Evolutionary conservation across 2,329 filamentous ascomycete species (phyloP), one percentile per base, ranked within the genome.

Genomic region (Fusarium coicis): DNA sequence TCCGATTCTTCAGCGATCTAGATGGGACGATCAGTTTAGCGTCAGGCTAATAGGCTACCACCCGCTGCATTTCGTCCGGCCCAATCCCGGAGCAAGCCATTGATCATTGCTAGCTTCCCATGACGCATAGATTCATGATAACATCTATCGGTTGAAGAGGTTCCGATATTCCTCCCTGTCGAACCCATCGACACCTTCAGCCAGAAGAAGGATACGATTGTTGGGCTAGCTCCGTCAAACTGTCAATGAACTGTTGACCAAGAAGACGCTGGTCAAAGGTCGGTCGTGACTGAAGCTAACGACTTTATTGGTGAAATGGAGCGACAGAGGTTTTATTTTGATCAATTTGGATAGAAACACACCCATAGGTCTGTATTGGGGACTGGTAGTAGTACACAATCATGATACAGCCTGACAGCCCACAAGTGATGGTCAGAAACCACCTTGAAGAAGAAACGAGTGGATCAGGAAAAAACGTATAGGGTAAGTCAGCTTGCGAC

Each of bases 251-350:
- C 9, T 44, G 16, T 40, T 37, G 28, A 50, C 43, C 37, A 44
- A 40, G 21, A n/a, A 28, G 3, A 37, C 10, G 18, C 43, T 63
- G 52, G 64, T 40, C 47, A 43, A 36, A 42, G 55, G 32, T 28
- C 28, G 7, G n/a, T 26, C 5, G 12, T 55, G 16, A 36, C 4
- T 32, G 32, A 19, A 36, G 26, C 28, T 63, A 43, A 63, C 56
- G 56, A 68, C 57, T 56, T 42, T n/a, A 56, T 68, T 68, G 44
- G 56, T 30, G 28, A 68, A 68, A 42, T 32, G 12, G 26, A 37
- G 40, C 64, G 28, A 68, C 44, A 52, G 19, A 18, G 9, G 18
- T 26, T 19, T 10, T 26, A 46, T 18, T 36, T 18, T 21, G 12
- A 44, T 21, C n/a, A 16, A 23, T 5, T 19, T 42, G 19, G 43